Evolutionary conservation across 805 yeast species (phyloP).

Genomic region (Yarrowia porcina): DNA sequence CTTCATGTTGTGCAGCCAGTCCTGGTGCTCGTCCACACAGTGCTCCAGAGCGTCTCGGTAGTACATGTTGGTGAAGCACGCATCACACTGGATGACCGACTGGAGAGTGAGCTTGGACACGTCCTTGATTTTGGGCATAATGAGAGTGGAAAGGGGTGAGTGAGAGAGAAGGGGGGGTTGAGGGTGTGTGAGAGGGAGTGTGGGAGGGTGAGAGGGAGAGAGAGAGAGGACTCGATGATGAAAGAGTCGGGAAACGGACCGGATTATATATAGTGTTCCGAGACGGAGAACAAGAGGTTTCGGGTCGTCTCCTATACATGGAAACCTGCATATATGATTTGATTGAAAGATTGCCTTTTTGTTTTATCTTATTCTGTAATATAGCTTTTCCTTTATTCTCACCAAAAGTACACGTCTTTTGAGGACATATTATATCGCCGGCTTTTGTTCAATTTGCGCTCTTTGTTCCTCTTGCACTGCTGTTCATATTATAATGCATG

Average conservation of each 20-base stretch:
- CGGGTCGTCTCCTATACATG: background rate
- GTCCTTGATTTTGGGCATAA: slow-evolving; percentile 13
- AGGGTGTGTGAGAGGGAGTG: no score
- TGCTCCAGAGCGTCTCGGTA: slow-evolving; percentile 7
- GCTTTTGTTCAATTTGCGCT: background rate
- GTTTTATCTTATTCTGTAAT: no score
- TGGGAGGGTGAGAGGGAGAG: no score
- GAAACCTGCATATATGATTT: background rate
- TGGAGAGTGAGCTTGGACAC: background rate
- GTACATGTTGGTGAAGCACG: background rate
- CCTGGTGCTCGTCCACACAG: slow-evolving; percentile 3
- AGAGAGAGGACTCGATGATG: no score
- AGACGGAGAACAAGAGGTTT: no score
- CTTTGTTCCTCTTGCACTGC: background rate
- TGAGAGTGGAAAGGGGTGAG: background rate
- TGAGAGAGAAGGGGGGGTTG: background rate
- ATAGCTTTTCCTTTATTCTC: no score
- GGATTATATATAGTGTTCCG: no score
- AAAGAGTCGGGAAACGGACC: no score
- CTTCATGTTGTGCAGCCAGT: background rate
- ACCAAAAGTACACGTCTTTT: no score
- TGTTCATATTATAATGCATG: no score
- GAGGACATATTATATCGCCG: no score
- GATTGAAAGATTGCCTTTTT: no score
- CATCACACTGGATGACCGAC: slow-evolving; percentile 5